phyloP scores from a whole-genome alignment of 78 protist genomes.

The slime mould (Dictyostelium discoideum) region DNA sequence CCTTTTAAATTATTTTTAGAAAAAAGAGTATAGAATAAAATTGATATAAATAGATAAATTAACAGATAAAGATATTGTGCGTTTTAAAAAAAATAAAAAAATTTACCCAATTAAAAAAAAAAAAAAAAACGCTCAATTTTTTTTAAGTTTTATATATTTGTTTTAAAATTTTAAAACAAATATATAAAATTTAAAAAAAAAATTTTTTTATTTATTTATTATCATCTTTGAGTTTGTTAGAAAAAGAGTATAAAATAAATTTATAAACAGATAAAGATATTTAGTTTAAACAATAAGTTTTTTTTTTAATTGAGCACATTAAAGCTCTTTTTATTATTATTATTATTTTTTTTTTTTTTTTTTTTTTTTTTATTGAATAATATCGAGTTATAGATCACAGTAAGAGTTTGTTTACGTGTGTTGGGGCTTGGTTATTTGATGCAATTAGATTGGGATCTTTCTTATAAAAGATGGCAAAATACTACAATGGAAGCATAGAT shows the following conservation, averaged over 20 bases:
- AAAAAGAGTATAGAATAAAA: not conserved
- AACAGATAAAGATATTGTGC: not conserved
- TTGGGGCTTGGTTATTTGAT: constrained; percentile 28
- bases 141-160: too few species aligned
- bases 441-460: constrained; percentile 60
- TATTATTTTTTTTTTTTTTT: not conserved
- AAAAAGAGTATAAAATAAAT: not conserved
- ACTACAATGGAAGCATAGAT: not conserved
- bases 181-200: too few species aligned
- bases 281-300: not conserved
- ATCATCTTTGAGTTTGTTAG: too few species aligned
- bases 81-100: too few species aligned
- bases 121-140: too few species aligned
- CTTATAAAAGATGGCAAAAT: constrained; percentile 12
- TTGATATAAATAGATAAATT: too few species aligned
- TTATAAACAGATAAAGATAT: too few species aligned
- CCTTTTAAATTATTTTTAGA: not conserved
- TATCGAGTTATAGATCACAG: not conserved
- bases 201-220: too few species aligned
- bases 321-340: not conserved
- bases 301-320: not conserved
- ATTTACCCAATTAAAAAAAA: too few species aligned
- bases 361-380: not conserved
- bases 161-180: too few species aligned
- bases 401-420: not conserved